Base-by-base conservation (phyloP, 768 basidiomycete species). In the Tephrocybe sp. region DNA sequence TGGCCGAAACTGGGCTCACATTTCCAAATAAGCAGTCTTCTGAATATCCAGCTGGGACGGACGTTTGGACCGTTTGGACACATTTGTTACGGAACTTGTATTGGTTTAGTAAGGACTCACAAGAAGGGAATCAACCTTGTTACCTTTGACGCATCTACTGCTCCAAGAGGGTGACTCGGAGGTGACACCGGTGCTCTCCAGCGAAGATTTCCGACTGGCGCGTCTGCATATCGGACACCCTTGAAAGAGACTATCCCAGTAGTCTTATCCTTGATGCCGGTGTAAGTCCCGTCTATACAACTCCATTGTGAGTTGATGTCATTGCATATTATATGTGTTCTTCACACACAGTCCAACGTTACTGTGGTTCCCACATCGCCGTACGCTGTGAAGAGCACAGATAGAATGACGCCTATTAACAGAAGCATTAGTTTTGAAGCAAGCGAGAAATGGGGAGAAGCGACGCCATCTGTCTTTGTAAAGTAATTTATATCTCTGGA, bases 1-100 rank as follows among this genome's bases (percentile, higher is more conserved):
- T 15, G 16, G 11, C 19, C 37, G 12, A 11, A n/a, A 11, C 31
- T 39, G 22, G 21, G 42, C 57, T 52, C 27, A 73, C 74, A 54
- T 75, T 75, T 42, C 69, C 70, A 47, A 72, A 75, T 1, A 75
- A 57, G 49, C 74, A 75, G 49, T 75, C 72, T 54, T 75, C 74
- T 9, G 69, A 65, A 27, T 66, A 66, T 12, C 65, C 62, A 19
- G 62, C n/a, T 1, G 52, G 49, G 1, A 69, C 60, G 1, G 52
- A 58, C 0, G 55, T 63, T 42, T 69, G 68, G 11, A 61, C 60
- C 1, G 69, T 63, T 22, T 54, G 49, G 39, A 75, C 68, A 46
- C 73, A 75, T 2, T 57, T 58, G 42, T 61, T 56, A 16, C 61
- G 65, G 48, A 71, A 68, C 73, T 75, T n/a, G 18, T 6, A 25